Percentiles rank a stretch among this genome's conserved stretches.
Evolutionary conservation across 345 rosid genomes (phyloP).

Genomic region (Alliaria petiolata): DNA sequence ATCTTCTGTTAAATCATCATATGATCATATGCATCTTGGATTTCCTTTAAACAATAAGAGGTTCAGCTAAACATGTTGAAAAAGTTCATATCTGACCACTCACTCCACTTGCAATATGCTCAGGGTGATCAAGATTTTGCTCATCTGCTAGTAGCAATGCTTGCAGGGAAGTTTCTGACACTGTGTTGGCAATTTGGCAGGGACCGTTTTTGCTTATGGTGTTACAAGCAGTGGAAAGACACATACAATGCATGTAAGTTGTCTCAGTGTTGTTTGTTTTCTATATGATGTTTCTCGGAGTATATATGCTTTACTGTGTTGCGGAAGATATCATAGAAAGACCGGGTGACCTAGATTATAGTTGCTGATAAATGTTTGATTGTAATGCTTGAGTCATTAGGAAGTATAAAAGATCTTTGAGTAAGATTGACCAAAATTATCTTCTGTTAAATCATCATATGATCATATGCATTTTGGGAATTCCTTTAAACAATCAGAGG

Average conservation of each 20-base stretch:
- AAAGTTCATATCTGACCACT: no score
- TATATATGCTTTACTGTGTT: background rate
- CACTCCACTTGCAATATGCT: no score
- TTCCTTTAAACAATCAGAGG: background rate
- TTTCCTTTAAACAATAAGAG: no score
- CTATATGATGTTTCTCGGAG: background rate
- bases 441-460: background rate
- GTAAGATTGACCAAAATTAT: background rate
- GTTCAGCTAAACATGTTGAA: no score
- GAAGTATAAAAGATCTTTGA: background rate
- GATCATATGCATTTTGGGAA: constrained; percentile 1
- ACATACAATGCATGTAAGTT: constrained; percentile 93
- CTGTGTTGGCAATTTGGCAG: constrained; percentile 35
- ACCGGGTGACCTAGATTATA: background rate
- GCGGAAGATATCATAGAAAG: background rate
- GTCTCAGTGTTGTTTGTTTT: background rate
- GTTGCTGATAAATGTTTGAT: constrained; percentile 8
- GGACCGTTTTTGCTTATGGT: constrained; percentile 98
- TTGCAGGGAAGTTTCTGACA: constrained; percentile 2
- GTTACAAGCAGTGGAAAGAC: constrained; percentile 99
- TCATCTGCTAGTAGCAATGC: background rate
- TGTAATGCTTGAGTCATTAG: background rate
- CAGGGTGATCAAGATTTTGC: no score
- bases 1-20: no score
- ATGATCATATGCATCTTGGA: no score